Evolutionary conservation across 1,284 basidiomycete species (phyloP).

Genomic region (Tilletia walkeri): DNA sequence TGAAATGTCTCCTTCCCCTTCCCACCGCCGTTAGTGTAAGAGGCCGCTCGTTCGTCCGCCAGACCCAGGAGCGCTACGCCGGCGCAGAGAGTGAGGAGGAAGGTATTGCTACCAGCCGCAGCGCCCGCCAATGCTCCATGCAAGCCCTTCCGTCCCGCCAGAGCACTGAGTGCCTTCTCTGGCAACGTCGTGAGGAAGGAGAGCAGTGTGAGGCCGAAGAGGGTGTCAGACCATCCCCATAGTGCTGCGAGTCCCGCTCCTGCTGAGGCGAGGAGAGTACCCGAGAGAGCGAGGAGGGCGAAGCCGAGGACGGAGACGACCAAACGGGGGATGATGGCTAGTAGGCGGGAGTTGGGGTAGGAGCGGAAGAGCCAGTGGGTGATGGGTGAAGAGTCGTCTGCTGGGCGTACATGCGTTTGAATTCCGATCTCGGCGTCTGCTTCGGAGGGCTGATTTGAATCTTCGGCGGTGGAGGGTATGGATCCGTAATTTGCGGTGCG

Average conservation of each 20-base stretch:
- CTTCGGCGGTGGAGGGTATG: neutral
- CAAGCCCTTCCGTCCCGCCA: constrained; percentile 43
- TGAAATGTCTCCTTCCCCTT: no score
- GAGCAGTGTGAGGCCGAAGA: constrained; percentile 49
- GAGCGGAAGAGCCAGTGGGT: constrained; percentile 8
- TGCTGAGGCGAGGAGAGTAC: constrained; percentile 49
- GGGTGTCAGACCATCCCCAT: constrained; percentile 42
- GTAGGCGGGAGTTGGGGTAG: neutral
- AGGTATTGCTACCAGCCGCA: constrained; percentile 54
- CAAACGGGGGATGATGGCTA: neutral
- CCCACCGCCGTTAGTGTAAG: no score
- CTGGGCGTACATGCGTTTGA: neutral
- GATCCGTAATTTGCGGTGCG: neutral
- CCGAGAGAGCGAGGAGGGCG: constrained; percentile 41
- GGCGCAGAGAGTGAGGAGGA: constrained; percentile 51
- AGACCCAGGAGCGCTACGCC: constrained; percentile 46
- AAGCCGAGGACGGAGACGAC: constrained; percentile 25
- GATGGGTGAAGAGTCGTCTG: neutral
- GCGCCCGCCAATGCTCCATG: constrained; percentile 50
- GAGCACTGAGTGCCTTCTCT: constrained; percentile 51
- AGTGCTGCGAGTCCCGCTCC: constrained; percentile 42
- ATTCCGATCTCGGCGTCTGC: neutral
- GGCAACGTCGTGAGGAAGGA: constrained; percentile 54
- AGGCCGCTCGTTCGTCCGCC: constrained; percentile 19
- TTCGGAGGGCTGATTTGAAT: neutral